Percentiles rank a stretch among this genome's conserved stretches.
Conservation (phyloP, 2,329 filamentous ascomycete genomes). For the Pseudonectria foliicola region DNA sequence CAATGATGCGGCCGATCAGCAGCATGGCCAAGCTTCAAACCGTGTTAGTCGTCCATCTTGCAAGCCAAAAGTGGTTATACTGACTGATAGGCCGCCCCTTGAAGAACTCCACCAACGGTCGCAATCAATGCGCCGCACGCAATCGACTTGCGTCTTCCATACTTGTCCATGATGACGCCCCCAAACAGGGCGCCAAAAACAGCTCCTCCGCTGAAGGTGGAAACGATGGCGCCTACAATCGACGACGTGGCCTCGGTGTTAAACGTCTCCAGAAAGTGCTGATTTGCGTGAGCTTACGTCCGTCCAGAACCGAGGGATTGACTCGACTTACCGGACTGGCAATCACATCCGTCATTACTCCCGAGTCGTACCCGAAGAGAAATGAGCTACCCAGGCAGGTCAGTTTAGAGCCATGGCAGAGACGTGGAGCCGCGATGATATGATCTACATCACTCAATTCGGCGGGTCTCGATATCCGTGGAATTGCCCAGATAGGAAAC, state of each 20-base stretch:
- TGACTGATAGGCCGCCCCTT: constrained; percentile 37
- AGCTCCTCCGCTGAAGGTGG: constrained; percentile 38
- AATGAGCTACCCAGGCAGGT: constrained; percentile 26
- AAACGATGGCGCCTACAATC: constrained; percentile 52
- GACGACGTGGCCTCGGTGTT: constrained; percentile 34
- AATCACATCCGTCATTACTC: constrained; percentile 41
- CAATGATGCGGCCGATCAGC: constrained; percentile 17
- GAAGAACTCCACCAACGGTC: constrained; percentile 45
- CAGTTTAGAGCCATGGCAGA: too few relatives aligned
- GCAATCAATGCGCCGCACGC: constrained; percentile 46
- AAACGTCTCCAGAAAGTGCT: constrained; percentile 47
- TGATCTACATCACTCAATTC: too few relatives aligned
- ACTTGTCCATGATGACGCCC: constrained; percentile 43
- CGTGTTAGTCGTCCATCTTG: constrained; percentile 36
- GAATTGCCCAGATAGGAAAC: too few relatives aligned
- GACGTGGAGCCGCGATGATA: too few relatives aligned
- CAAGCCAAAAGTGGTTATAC: constrained; percentile 31
- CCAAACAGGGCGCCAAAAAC: constrained; percentile 19
- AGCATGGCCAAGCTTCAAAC: constrained; percentile 19
- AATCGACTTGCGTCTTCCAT: constrained; percentile 47
- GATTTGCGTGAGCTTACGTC: too few relatives aligned
- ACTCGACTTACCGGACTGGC: constrained; percentile 26
- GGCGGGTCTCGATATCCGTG: too few relatives aligned
- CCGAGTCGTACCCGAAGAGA: constrained; percentile 36
- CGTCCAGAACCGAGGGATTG: too few relatives aligned